Conservation (phyloP, 176 grass and related monocot species). For the Tuctoria greenei region DNA sequence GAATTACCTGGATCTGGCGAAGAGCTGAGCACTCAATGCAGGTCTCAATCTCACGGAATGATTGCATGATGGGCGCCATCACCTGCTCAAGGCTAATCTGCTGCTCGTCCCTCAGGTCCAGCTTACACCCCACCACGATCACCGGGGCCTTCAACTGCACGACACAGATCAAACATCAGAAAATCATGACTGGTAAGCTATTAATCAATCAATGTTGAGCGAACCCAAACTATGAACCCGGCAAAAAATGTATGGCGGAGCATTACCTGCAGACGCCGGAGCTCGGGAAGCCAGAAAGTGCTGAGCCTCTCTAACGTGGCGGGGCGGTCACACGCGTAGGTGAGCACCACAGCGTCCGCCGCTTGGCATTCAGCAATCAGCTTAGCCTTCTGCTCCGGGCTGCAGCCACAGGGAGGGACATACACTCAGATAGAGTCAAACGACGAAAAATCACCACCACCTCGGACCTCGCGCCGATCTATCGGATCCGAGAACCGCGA, state of each 20-base stretch:
- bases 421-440: background rate
- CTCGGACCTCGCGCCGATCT: background rate
- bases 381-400: slow-evolving; percentile 80
- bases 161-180: background rate
- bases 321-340: slow-evolving; percentile 78
- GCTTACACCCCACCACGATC: slow-evolving; percentile 93
- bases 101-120: slow-evolving; percentile 86
- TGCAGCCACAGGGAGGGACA: slow-evolving; percentile 19
- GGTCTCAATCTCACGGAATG: slow-evolving; percentile 83
- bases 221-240: background rate
- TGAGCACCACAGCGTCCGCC: slow-evolving; percentile 83
- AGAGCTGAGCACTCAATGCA: slow-evolving; percentile 97
- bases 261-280: slow-evolving; percentile 70
- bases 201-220: background rate
- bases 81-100: slow-evolving; percentile 83
- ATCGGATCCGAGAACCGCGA: background rate
- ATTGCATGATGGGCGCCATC: slow-evolving; percentile 93
- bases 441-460: background rate
- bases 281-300: slow-evolving; percentile 89
- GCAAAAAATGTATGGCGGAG: background rate
- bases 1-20: slow-evolving; percentile 86
- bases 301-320: slow-evolving; percentile 73
- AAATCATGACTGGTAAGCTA: slow-evolving; percentile 25
- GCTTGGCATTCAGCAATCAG: slow-evolving; percentile 81
- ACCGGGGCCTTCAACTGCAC: slow-evolving; percentile 67